Evolutionary conservation across 1,139 yeast genomes (phyloP), one percentile per base, ranked within the genome.

Genomic region (Casaregolazyma suthepensis): DNA sequence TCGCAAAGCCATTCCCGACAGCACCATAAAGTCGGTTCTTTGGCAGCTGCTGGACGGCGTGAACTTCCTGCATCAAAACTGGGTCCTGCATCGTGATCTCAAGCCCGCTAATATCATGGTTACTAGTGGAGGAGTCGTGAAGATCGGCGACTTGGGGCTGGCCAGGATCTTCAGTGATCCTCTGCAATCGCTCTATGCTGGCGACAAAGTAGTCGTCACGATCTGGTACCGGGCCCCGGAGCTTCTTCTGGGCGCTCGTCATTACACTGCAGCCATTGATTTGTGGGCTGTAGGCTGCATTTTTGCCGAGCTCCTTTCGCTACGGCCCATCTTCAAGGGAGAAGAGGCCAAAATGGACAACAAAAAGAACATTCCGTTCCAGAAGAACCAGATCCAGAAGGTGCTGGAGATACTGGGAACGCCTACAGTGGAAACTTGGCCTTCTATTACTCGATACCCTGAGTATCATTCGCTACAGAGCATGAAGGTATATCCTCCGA

Each of bases 21-120:
- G 79, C 45, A 87, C 90, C 45, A 75, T 90, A 22, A 88, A 90
- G 65, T 87, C 96, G 3, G 82, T 90, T 37, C 79, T 89, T 66
- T 90, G 95, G 90, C 99, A 93, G 69, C 83, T 94, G 3, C 71
- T 93, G 35, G 88, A 89, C 62, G 99, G 99, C 1, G 94, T 93
- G 1, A 82, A 91, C 0, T 93, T 85, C 66, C 71, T 93, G 52
- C 99, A 93, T 70, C 93, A 89, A 68, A 91, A 93, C 69, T 93
- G 98, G 98, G 84, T 94, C 1, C 75, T 94, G 52, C 99, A 93
- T 69, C 77, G 99, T 59, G 99, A 93, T 71, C 77, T 93, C 60
- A 93, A 93, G 67, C 99, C 99, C 0, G 99, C 99, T 0, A 93
- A 93, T 69, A 93, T 94, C 61, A 93, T 93, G 98, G 96, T 93